These are phyloP conservation scores for Backusella mclennaniae DNA, from an alignment of 192 early-diverging fungal species.

Conservation along the genomic window DNA sequence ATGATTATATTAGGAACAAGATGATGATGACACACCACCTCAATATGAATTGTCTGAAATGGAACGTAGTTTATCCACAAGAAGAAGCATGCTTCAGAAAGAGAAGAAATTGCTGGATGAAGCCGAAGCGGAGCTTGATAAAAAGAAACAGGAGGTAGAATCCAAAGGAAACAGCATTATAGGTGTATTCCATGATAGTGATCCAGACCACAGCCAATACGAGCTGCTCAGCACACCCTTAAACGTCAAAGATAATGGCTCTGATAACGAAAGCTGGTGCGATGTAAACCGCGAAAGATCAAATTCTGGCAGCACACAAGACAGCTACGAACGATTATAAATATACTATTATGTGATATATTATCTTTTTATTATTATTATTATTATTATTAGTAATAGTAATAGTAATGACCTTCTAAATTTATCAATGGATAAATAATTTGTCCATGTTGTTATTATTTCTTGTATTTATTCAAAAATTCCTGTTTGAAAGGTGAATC, in stretches of 20 bases:
- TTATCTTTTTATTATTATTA: not conserved
- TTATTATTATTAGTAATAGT: not conserved
- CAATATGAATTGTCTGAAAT: slow-evolving; percentile 11
- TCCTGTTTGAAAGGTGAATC: slow-evolving; percentile 55
- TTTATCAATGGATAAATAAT: not conserved
- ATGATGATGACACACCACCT: not conserved
- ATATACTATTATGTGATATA: not conserved
- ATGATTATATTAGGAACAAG: not conserved
- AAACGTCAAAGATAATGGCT: not conserved
- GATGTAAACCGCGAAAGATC: not conserved
- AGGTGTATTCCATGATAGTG: not conserved
- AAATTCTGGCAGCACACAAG: not conserved
- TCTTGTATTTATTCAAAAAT: slow-evolving; percentile 64
- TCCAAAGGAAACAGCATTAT: slow-evolving; percentile 14
- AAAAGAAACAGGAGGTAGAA: not conserved
- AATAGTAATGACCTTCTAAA: not conserved
- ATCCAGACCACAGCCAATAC: not conserved
- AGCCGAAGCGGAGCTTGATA: slow-evolving; percentile 5
- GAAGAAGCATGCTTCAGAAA: not conserved
- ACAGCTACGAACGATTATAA: not conserved
- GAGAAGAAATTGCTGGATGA: not conserved
- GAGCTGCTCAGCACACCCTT: not conserved
- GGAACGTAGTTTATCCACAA: not conserved
- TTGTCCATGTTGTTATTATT: slow-evolving; percentile 23
- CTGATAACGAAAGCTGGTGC: slow-evolving; percentile 10